These are phyloP conservation scores for Globisporangium parvum DNA, from an alignment of 352 stramenopile genomes.

Conservation along the genomic window DNA sequence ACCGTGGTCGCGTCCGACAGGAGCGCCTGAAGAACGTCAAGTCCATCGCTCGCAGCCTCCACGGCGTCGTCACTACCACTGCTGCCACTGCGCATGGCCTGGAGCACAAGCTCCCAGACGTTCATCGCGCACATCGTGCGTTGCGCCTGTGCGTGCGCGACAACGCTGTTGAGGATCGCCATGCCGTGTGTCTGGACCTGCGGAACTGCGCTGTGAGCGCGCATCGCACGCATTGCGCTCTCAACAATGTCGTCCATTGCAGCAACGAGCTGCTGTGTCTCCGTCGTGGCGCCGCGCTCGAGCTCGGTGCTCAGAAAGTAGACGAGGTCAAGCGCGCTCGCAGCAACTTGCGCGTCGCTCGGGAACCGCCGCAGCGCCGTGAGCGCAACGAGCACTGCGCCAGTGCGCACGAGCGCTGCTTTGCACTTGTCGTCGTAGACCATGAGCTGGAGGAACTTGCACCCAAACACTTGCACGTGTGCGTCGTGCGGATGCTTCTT, in stretches of 20 bases:
- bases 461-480: constrained; percentile 39
- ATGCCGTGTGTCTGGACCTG: constrained; percentile 47
- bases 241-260: constrained; percentile 20
- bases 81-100: constrained; percentile 16
- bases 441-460: constrained; percentile 69
- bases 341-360: constrained; percentile 30
- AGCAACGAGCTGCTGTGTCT: constrained; percentile 2
- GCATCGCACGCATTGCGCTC: constrained; percentile 30
- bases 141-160: constrained; percentile 23
- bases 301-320: constrained; percentile 51
- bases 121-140: constrained; percentile 10
- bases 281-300: constrained; percentile 15
- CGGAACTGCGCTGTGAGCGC: constrained; percentile 20
- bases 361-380: constrained; percentile 27
- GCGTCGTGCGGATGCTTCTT: constrained; percentile 18
- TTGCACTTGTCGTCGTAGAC: constrained; percentile 52
- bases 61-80: constrained; percentile 11
- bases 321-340: constrained; percentile 41
- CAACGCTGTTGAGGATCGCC: constrained; percentile 37
- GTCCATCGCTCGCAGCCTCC: constrained; percentile 20
- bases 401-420: constrained; percentile 24
- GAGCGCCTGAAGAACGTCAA: constrained; percentile 33
- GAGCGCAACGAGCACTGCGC: constrained; percentile 29
- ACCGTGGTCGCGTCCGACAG: constrained; percentile 22
- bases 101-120: constrained; percentile 27